Base-by-base conservation (phyloP, 305 asterid species). In the Plantago rigida region DNA sequence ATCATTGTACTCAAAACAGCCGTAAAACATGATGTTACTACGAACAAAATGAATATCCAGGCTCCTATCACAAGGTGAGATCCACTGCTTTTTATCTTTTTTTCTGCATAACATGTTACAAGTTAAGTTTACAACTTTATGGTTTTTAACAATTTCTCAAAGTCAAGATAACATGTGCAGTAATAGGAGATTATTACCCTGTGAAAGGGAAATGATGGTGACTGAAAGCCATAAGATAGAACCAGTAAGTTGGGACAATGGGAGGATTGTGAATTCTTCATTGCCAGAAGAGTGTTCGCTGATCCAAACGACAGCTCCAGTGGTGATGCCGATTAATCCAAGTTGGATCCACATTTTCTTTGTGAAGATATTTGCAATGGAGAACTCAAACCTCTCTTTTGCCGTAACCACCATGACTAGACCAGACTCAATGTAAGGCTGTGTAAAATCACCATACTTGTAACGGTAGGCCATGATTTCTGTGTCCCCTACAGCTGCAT, bases 221-320 rank as follows among this genome's bases (percentile, higher is more conserved):
- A 87, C 73, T 0, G 96, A 69, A 69, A 87, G 83, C 95, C 94
- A 87, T 31, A 83, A 74, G 62, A 84, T 67, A 48, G 84, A 68
- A 3, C 73, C 60, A 58, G 81, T 49, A 22, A 45, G 63, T 49
- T 73, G 67, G 62, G 72, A 63, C 31, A 72, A 58, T 0, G 86
- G 67, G 7, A 70, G 71, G 0, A 34, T 14, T 5, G 57, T 39
- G 61, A 81, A 84, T 0, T 76, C 81, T n/a, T 72, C 71, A 48
- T 81, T 84, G 54, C 70, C 68, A 9, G 74, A 13, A 4, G 73
- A 76, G 5, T 68, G 73, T 62, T 87, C 95, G 50, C 73, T 78
- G 1, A 82, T 53, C 87, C 88, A 87, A 62, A 84, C 59, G 53
- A 75, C 60, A 13, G 41, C 52, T 0, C 84, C 84, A 0, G 86